Evolutionary conservation across 441 rosid species (phyloP), one percentile per base, ranked within the genome.

Genomic region (Croton setiger): DNA sequence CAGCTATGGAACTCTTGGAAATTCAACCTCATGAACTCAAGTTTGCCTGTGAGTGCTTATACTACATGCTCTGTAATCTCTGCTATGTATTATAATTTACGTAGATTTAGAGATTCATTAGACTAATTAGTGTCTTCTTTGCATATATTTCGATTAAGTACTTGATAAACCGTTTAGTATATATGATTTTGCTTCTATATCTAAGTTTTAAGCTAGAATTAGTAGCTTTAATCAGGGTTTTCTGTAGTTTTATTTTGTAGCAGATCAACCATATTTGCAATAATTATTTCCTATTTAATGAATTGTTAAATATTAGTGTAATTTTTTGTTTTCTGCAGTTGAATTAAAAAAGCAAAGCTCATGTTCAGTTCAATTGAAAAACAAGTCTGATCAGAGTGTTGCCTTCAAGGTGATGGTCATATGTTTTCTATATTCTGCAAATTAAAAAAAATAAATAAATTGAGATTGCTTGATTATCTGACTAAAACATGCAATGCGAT

Each of bases 341-440:
- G 90, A 79, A 79, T 33, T 79, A 74, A 79, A 80, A 80, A 86
- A 82, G 52, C 85, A 61, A 74, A 84, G 84, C 68, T 73, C 84
- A 4, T 82, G 90, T 69, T 60, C 74, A 17, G 68, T 81, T 70
- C 80, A 76, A 66, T 80, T 86, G 31, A 12, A 64, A 58, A 86
- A 82, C 66, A 78, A 54, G 41, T 74, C 88, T 33, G 85, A 86
- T 73, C 84, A 81, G 21, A 80, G 64, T 76, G 77, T 86, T 69
- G 90, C 88, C 64, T 86, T 86, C 78, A 86, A 86, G 88, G 88
- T 82, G 51, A n/a, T 27, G 23, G 44, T 37, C 57, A 0, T 53
- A 54, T 58, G 4, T 33, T 70, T 8, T 66, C 41, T 44, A 7
- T 31, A 49, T 52, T 51, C 43, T 48, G 23, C 14, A 4, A 13